Conservation (phyloP, 169 alveolate genomes). For the Plasmodium berghei region DNA sequence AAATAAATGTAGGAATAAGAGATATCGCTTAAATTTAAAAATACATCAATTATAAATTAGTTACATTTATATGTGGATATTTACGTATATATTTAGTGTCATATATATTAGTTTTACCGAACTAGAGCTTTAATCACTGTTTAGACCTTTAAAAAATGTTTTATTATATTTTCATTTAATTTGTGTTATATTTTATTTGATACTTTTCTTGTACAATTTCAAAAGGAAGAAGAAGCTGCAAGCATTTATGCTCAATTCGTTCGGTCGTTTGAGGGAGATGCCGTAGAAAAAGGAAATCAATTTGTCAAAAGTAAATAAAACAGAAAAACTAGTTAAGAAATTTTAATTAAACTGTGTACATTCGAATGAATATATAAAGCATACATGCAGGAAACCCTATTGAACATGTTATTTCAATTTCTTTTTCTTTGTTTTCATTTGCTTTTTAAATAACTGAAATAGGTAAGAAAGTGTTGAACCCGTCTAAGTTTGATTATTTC, state of each 20-base stretch:
- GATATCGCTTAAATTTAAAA: neutral
- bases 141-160: neutral
- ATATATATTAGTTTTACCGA: too few species aligned
- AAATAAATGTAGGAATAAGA: constrained; percentile 60
- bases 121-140: too few species aligned
- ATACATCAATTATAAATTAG: neutral
- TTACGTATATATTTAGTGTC: neutral
- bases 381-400: too few species aligned
- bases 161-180: neutral
- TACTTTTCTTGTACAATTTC: constrained; percentile 3
- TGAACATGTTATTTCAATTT: neutral
- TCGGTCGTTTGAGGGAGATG: constrained; percentile 77
- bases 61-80: neutral
- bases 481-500: constrained; percentile 12
- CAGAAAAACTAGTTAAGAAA: constrained; percentile 27
- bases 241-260: constrained; percentile 77
- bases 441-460: neutral
- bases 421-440: neutral
- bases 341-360: neutral
- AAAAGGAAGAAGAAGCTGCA: constrained; percentile 77
- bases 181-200: neutral
- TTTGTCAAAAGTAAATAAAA: constrained; percentile 75
- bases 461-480: constrained; percentile 54
- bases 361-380: neutral
- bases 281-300: constrained; percentile 30